Conservation (phyloP, 441 rosid species). For the Raphanus hybrid region DNA sequence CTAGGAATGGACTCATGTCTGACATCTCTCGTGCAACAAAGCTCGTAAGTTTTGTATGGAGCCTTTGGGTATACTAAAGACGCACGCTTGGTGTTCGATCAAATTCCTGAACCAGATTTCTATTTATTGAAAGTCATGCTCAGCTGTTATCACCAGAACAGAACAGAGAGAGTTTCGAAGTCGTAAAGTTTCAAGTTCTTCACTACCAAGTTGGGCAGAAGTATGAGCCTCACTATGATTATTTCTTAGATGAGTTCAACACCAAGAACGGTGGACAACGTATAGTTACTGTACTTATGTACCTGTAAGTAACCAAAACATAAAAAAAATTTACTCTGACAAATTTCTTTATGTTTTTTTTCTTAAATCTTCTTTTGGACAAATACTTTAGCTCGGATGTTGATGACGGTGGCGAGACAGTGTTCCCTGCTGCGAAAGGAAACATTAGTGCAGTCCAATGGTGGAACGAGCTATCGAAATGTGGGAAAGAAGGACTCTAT, state of each 20-base stretch:
- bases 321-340: background rate
- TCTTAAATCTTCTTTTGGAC: background rate
- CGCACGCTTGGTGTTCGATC: constrained; percentile 66
- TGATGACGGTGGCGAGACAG: constrained; percentile 85
- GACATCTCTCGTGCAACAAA: constrained; percentile 61
- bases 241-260: constrained; percentile 70
- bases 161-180: constrained; percentile 36
- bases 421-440: constrained; percentile 74
- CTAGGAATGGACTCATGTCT: constrained; percentile 48
- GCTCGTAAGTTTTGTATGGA: constrained; percentile 63
- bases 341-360: background rate
- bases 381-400: constrained; percentile 60
- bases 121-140: constrained; percentile 63
- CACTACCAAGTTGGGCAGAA: constrained; percentile 32
- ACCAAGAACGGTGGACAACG: constrained; percentile 75
- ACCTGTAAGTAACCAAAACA: constrained; percentile 58
- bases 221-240: constrained; percentile 39
- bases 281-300: constrained; percentile 76
- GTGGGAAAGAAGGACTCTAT: constrained; percentile 73
- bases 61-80: constrained; percentile 48
- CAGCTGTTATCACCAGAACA: constrained; percentile 52
- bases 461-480: constrained; percentile 75
- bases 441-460: constrained; percentile 70
- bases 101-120: constrained; percentile 58
- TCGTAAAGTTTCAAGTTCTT: constrained; percentile 59